Base-by-base conservation (phyloP, 495 filamentous ascomycete genomes). In the Rostrohypoxylon terebratum region DNA sequence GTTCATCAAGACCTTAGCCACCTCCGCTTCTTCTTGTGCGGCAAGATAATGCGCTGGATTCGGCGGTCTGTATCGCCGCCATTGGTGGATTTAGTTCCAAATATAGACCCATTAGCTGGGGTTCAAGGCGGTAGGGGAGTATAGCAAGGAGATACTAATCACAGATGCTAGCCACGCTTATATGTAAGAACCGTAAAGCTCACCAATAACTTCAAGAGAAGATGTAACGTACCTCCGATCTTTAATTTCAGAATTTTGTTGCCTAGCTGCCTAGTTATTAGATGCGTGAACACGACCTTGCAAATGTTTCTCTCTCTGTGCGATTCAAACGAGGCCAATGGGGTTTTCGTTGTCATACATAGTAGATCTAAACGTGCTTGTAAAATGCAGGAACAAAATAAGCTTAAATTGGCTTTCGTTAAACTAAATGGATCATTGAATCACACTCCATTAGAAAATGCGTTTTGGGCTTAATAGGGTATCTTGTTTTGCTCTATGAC, bases 211-310 rank as follows among this genome's bases (percentile, higher is more conserved):
- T 31, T 13, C n/a, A 50, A 2, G 21, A 28, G 3, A 20, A 18
- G 51, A 55, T 55, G 51, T 55, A 55, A 55, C 51, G 51, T 55
- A 9, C 25, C 48, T 53, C 28, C 51, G 34, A 55, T 55, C 28
- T n/a, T 31, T n/a, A n/a, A 10, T 23, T 53, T 2, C 16, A 9
- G 3, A 38, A 36, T 55, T 16, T 36, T 55, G 51, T 20, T 55
- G 14, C 38, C 38, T 42, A 14, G 51, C 10, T 55, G 14, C 38
- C 38, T 42, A 14, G 38, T 8, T 36, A 8, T 7, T 36, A 31
- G n/a, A 36, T 0, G 28, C 14, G 57, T 23, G 38, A 13, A 25
- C 47, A 16, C 31, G 42, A 44, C 50, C 42, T 13, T 60, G 20
- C 33, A 16, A 45, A 47, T 11, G 11, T 47, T 16, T 20, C 31